These are phyloP conservation scores for Botrytis hyacinthi DNA, from an alignment of 2,329 filamentous ascomycete species.

Conservation along the genomic window DNA sequence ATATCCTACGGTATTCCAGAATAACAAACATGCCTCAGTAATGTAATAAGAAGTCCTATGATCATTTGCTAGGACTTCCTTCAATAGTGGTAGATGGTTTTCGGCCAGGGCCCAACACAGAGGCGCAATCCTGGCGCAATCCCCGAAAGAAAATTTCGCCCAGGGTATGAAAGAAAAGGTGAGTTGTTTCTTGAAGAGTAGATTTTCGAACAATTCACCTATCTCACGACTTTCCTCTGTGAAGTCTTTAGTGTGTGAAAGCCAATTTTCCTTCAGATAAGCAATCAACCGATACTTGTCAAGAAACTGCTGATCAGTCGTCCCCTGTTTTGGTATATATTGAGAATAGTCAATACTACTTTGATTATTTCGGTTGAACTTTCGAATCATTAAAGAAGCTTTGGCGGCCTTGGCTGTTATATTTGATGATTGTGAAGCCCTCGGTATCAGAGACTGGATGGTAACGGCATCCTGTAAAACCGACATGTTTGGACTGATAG, in stretches of 20 bases:
- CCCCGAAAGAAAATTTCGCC: too few relatives aligned
- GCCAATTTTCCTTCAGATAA: background rate
- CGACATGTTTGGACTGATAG: background rate
- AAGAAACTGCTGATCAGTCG: fast-evolving
- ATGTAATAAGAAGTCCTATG: too few relatives aligned
- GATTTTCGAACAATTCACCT: fast-evolving
- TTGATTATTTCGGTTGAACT: fast-evolving
- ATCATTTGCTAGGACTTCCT: too few relatives aligned
- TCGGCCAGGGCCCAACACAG: too few relatives aligned
- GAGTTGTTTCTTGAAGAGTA: background rate
- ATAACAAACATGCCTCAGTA: too few relatives aligned
- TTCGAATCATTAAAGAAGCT: background rate
- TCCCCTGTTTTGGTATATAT: fast-evolving
- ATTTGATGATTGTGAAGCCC: background rate
- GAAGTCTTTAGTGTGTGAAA: background rate
- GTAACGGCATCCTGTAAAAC: background rate
- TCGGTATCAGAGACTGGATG: background rate
- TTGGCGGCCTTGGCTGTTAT: fast-evolving
- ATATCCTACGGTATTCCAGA: too few relatives aligned
- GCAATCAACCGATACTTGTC: background rate
- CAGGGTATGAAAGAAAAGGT: background rate
- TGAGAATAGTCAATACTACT: background rate
- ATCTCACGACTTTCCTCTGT: fast-evolving
- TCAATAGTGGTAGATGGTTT: too few relatives aligned
- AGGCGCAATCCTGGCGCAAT: too few relatives aligned